phyloP scores from a whole-genome alignment of 345 rosid species.

The Acer saccharum region DNA sequence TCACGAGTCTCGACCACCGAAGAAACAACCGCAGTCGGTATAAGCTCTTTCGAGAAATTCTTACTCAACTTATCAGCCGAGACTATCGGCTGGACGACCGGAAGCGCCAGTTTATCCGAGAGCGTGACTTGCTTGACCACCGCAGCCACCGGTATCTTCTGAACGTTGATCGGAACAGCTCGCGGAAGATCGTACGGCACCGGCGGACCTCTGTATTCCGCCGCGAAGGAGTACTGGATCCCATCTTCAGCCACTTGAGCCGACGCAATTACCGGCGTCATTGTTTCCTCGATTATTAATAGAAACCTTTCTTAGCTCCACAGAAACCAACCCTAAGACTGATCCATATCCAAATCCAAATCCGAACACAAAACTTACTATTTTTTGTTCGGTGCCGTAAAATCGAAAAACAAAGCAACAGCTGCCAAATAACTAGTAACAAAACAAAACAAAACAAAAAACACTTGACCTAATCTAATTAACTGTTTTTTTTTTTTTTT shows the following conservation, averaged over 20 bases:
- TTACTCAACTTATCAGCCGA: constrained; percentile 45
- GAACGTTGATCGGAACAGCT: constrained; percentile 88
- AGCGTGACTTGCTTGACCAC: constrained; percentile 74
- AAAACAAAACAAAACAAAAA: not conserved
- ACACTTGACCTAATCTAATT: not conserved
- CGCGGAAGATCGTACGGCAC: constrained; percentile 75
- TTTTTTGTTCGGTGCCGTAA: not conserved
- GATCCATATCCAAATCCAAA: constrained; percentile 12
- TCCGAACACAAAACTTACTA: not conserved
- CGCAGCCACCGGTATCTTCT: constrained; percentile 89
- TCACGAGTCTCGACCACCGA: not conserved
- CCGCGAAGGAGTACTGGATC: constrained; percentile 71
- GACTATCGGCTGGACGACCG: constrained; percentile 80
- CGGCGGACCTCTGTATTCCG: constrained; percentile 92
- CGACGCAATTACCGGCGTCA: constrained; percentile 32
- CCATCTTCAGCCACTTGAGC: constrained; percentile 42
- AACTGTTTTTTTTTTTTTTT: not conserved
- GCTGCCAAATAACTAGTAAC: too few species aligned
- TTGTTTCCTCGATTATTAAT: constrained; percentile 6
- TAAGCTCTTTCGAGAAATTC: constrained; percentile 47
- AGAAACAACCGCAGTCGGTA: constrained; percentile 33
- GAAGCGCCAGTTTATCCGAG: constrained; percentile 57
- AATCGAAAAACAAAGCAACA: not conserved
- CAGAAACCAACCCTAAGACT: constrained; percentile 42
- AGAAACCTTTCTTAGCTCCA: not conserved